Conservation (phyloP, 2,329 filamentous ascomycete species). For the Penicillium sp. region DNA sequence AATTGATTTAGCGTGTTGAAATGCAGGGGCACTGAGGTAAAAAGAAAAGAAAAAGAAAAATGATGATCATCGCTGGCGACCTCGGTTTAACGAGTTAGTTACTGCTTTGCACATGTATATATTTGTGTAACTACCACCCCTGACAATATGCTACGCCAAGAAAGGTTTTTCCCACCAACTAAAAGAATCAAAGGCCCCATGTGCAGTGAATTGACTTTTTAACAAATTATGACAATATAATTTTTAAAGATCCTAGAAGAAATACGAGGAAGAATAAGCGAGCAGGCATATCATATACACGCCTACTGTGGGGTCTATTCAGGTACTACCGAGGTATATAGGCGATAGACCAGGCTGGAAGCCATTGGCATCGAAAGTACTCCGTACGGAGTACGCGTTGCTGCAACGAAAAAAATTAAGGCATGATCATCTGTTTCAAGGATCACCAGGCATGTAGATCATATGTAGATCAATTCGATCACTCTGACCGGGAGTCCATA, state of each 20-base stretch:
- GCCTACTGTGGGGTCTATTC: background rate
- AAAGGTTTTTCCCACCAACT: background rate
- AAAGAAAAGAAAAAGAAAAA: background rate
- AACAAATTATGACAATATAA: background rate
- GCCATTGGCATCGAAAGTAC: background rate
- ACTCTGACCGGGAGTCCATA: background rate
- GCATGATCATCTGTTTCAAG: background rate
- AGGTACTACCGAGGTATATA: background rate
- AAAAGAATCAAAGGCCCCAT: background rate
- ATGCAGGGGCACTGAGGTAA: background rate
- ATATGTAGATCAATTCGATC: background rate
- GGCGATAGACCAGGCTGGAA: background rate
- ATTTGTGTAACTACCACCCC: too few relatives aligned
- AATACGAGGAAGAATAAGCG: background rate
- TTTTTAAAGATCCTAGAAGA: background rate
- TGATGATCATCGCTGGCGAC: background rate
- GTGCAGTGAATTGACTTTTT: background rate
- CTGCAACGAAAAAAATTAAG: background rate
- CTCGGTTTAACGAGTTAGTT: background rate
- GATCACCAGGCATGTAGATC: background rate
- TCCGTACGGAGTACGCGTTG: too few relatives aligned
- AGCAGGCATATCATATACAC: background rate
- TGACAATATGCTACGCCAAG: background rate
- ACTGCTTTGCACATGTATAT: background rate
- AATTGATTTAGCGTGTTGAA: background rate